A percentile compares a stretch with the other conserved stretches of the same genome.
Evolutionary conservation across 495 filamentous ascomycete species (phyloP).

Genomic region (Lentithecium fluviatile): DNA sequence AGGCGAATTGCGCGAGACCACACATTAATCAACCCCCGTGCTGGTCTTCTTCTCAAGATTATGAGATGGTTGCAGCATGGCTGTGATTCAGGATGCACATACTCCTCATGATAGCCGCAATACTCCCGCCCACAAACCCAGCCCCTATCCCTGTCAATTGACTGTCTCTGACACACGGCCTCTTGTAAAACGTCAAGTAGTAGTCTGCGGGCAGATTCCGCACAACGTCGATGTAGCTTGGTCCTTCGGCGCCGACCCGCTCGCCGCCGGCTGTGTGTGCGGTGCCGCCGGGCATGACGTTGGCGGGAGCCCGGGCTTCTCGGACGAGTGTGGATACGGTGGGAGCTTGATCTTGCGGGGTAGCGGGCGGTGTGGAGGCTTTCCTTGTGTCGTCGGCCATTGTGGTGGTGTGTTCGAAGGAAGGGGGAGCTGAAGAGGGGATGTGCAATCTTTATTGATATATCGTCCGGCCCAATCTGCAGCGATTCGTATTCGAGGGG

Average conservation of each 20-base stretch:
- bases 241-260: slow-evolving; percentile 39
- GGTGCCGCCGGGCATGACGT: slow-evolving; percentile 44
- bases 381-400: slow-evolving; percentile 59
- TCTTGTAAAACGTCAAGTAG: slow-evolving; percentile 69
- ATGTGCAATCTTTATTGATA: not conserved
- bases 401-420: slow-evolving; percentile 19
- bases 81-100: slow-evolving; percentile 32
- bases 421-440: not conserved
- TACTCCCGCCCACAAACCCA: slow-evolving; percentile 69
- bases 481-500: too few species aligned
- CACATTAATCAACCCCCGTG: too few species aligned
- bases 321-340: slow-evolving; percentile 4
- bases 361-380: not conserved
- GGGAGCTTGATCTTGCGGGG: slow-evolving; percentile 3
- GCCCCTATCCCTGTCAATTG: slow-evolving; percentile 77
- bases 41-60: too few species aligned
- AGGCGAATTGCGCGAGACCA: too few species aligned
- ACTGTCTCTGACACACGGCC: slow-evolving; percentile 80
- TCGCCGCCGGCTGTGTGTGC: slow-evolving; percentile 51
- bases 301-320: slow-evolving; percentile 39
- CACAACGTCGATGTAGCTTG: slow-evolving; percentile 61
- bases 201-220: slow-evolving; percentile 66
- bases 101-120: slow-evolving; percentile 75
- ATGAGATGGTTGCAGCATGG: not conserved
- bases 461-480: too few species aligned